Evolutionary conservation across 306 rosid species (phyloP), one percentile per base, ranked within the genome.

Genomic region (Fragaria nilgerrensis): DNA sequence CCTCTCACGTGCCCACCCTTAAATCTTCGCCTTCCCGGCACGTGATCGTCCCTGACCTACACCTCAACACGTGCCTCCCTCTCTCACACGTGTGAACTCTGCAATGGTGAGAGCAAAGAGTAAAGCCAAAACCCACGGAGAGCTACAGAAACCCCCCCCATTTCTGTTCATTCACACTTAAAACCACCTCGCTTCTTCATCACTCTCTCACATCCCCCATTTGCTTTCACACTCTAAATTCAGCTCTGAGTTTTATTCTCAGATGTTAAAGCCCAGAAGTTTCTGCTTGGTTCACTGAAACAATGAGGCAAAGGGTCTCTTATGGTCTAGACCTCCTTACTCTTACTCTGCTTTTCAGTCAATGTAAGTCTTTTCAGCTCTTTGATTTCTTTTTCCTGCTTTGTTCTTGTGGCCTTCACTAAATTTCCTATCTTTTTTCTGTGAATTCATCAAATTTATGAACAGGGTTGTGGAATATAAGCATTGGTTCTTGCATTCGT

Each of bases 41-140:
- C 86, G 90, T 84, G 90, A 81, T 70, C 84, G 1, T 70, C 85
- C 73, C 82, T 75, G 79, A 78, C 81, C 47, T 75, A 10, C 56
- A 52, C 39, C 37, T 29, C 39, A 72, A 37, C 77, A 75, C 43
- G 66, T 68, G 82, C 22, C 61, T 84, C 80, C 36, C 79, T 27
- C 22, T 1, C 0, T 65, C 50, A 67, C 77, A 69, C 84, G 81
- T 76, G 80, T 65, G 56, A 53, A 66, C 85, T 72, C 64, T 56
- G 41, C 43, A 23, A 16, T 14, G 4, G 58, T 34, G 36, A 19
- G 45, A 4, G 56, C 56, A 41, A 56, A 50, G 61, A 72, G 61
- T 59, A 70, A 53, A 66, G 25, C 44, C 9, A 37, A 39, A 39
- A 52, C 19, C 16, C 52, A 32, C 49, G 44, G 13, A 43, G 50